Conservation (phyloP, 192 early-diverging fungal species). For the Thamnidium elegans region DNA sequence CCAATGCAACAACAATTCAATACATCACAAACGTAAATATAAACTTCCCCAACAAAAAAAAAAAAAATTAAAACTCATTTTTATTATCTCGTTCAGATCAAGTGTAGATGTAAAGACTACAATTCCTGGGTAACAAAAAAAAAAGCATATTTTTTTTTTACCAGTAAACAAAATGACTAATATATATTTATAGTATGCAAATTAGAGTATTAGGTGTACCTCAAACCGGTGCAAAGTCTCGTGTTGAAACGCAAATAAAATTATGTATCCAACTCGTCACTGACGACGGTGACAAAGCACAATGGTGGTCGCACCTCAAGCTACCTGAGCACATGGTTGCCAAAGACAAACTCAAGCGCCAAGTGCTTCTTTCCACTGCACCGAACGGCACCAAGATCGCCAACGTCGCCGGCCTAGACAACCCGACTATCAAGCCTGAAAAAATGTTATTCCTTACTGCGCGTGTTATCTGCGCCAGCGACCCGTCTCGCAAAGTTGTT, state of each 20-base stretch:
- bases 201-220: constrained; percentile 45
- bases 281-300: constrained; percentile 67
- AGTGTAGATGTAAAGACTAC: background rate
- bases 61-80: background rate
- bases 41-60: too few species aligned
- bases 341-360: constrained; percentile 64
- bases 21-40: too few species aligned
- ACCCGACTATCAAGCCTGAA: constrained; percentile 7
- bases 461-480: constrained; percentile 81
- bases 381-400: constrained; percentile 19
- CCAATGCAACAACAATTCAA: constrained; percentile 12
- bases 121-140: constrained; percentile 16
- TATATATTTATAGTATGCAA: constrained; percentile 25
- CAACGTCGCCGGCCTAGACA: constrained; percentile 20
- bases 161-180: background rate
- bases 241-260: constrained; percentile 95
- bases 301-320: constrained; percentile 80
- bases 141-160: too few species aligned
- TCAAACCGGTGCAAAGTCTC: constrained; percentile 70
- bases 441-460: constrained; percentile 71
- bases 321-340: constrained; percentile 86
- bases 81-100: background rate
- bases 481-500: constrained; percentile 69
- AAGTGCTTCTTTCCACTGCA: constrained; percentile 3
- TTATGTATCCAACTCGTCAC: constrained; percentile 83